phyloP scores from a whole-genome alignment of 441 rosid genomes.

The Adansonia gregorii region DNA sequence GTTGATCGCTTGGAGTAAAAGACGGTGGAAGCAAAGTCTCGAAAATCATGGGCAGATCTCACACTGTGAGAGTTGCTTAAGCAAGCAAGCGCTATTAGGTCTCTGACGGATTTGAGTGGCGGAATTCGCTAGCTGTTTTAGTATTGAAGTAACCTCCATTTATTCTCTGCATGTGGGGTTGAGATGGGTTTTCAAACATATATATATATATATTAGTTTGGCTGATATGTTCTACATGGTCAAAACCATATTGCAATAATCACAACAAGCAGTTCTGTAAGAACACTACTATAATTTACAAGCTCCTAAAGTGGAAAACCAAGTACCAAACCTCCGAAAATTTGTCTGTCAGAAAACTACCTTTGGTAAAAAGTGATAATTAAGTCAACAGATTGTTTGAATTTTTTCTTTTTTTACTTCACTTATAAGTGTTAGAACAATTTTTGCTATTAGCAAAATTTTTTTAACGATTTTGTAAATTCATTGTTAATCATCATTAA shows the following conservation, averaged over 20 bases:
- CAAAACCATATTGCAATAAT: no score
- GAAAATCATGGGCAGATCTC: constrained; percentile 25
- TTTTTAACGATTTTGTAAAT: neutral
- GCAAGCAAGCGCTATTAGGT: constrained; percentile 23
- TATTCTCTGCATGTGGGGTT: neutral
- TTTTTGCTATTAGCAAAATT: no score
- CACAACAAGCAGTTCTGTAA: no score
- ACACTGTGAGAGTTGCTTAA: neutral
- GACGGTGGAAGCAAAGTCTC: constrained; percentile 5
- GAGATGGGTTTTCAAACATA: no score
- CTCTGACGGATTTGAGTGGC: constrained; percentile 9
- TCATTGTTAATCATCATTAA: no score
- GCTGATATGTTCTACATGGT: no score
- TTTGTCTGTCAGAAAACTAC: neutral
- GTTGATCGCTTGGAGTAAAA: no score
- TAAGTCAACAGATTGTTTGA: neutral
- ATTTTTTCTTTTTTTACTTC: no score
- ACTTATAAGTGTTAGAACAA: no score
- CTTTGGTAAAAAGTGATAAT: neutral
- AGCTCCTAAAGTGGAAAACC: no score
- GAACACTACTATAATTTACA: no score
- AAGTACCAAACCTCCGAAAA: constrained; percentile 1
- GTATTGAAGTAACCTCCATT: neutral
- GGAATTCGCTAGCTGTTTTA: neutral
- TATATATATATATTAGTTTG: no score